Percentiles rank a stretch among this genome's conserved stretches.
Conservation (phyloP, 2,329 filamentous ascomycete species). For the Pseudogymnoascus sp. region DNA sequence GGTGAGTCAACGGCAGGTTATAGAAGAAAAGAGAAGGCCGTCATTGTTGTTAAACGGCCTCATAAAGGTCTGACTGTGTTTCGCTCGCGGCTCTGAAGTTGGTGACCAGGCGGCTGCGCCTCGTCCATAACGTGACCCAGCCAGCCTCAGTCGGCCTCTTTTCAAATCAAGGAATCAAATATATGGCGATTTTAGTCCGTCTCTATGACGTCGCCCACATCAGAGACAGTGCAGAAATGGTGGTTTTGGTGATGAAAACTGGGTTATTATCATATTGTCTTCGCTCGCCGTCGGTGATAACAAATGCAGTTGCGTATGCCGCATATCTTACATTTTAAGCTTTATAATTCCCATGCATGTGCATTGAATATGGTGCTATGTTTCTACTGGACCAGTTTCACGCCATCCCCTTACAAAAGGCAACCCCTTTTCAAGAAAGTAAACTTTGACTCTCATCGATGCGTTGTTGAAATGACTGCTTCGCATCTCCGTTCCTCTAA, state of each 20-base stretch:
- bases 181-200: neutral
- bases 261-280: neutral
- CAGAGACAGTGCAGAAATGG: neutral
- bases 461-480: too few species aligned
- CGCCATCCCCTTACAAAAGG: neutral
- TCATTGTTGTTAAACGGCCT: neutral
- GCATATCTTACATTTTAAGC: neutral
- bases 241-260: neutral
- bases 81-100: neutral
- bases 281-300: neutral
- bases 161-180: neutral
- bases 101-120: neutral
- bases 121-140: neutral
- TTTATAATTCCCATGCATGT: neutral
- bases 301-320: neutral
- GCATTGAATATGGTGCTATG: neutral
- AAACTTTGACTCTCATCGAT: neutral
- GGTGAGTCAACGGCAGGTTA: neutral
- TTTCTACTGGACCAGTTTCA: neutral
- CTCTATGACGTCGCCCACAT: neutral
- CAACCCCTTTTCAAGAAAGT: neutral
- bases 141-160: neutral
- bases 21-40: neutral
- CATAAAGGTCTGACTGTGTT: neutral
- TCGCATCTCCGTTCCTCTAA: too few species aligned